phyloP scores from a whole-genome alignment of 257 asterid species.

The Orobanche coerulescens region DNA sequence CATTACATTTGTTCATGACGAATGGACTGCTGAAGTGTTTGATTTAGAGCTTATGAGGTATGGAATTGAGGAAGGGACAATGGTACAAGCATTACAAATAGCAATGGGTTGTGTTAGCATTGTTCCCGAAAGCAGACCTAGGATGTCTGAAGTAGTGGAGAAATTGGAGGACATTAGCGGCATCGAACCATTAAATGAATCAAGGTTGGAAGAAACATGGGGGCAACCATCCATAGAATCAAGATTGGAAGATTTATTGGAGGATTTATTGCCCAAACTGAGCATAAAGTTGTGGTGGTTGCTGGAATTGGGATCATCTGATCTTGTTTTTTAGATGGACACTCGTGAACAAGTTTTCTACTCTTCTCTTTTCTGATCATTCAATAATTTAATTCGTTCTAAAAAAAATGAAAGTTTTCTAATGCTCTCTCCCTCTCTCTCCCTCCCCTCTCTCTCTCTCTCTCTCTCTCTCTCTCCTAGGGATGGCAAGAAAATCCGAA shows the following conservation, averaged over 20 bases:
- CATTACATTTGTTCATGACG: background rate
- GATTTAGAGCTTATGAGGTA: conserved; percentile 3
- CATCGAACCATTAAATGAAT: background rate
- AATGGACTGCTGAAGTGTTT: background rate
- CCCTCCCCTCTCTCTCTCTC: no score
- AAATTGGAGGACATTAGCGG: conserved; percentile 9
- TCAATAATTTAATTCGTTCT: background rate
- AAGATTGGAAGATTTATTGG: conserved; percentile 13
- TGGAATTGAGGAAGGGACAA: background rate
- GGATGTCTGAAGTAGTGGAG: conserved; percentile 1
- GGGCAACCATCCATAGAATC: background rate
- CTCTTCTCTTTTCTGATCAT: background rate
- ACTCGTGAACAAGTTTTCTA: no score
- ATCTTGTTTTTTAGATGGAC: no score
- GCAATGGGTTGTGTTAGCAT: conserved; percentile 2
- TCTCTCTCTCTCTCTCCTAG: no score
- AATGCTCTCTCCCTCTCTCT: background rate
- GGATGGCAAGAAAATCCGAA: no score
- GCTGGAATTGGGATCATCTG: background rate
- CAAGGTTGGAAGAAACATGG: background rate
- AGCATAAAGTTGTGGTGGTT: background rate
- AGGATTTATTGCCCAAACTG: background rate
- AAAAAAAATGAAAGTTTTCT: background rate
- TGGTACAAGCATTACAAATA: background rate
- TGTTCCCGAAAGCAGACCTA: background rate